phyloP scores from a whole-genome alignment of 2,329 filamentous ascomycete species.

The Gliomastix tumulicola region DNA sequence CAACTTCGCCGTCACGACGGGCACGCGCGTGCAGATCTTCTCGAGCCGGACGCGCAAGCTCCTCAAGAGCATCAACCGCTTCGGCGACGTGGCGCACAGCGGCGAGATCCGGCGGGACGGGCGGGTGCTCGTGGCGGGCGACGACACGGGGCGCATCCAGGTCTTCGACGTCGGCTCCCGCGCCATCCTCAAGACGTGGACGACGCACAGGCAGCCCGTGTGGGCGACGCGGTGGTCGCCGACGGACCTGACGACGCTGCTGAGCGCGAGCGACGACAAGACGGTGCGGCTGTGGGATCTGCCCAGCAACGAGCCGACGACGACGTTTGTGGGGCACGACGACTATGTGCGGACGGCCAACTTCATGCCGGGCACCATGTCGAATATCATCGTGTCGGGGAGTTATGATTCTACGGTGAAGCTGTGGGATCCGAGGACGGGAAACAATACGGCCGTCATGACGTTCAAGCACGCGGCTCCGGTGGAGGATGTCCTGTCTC shows the following conservation, averaged over 20 bases:
- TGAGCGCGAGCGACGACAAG: slow-evolving; percentile 87
- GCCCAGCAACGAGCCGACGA: slow-evolving; percentile 67
- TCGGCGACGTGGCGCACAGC: slow-evolving; percentile 84
- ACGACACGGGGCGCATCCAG: slow-evolving; percentile 87
- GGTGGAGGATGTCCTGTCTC: slow-evolving; percentile 80
- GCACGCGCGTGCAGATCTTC: slow-evolving; percentile 88
- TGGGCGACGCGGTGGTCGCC: slow-evolving; percentile 93
- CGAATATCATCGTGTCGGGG: slow-evolving; percentile 77
- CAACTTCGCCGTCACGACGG: slow-evolving; percentile 89
- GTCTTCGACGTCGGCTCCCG: slow-evolving; percentile 87
- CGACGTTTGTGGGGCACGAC: slow-evolving; percentile 76
- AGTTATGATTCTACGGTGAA: slow-evolving; percentile 93
- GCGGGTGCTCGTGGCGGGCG: slow-evolving; percentile 81
- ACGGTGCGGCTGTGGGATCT: slow-evolving; percentile 94
- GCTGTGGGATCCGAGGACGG: slow-evolving; percentile 83
- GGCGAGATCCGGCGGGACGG: slow-evolving; percentile 87
- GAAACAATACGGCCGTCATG: slow-evolving; percentile 64
- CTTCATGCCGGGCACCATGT: slow-evolving; percentile 70
- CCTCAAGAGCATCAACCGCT: slow-evolving; percentile 88
- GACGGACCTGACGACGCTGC: slow-evolving; percentile 73
- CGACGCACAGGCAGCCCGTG: slow-evolving; percentile 86
- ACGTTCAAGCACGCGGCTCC: slow-evolving; percentile 91
- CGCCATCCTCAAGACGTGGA: slow-evolving; percentile 93
- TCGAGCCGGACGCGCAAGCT: slow-evolving; percentile 87
- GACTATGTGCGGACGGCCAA: slow-evolving; percentile 87